Evolutionary conservation across 2,329 filamentous ascomycete species (phyloP).

Genomic region (Cryphonectria naterciae): DNA sequence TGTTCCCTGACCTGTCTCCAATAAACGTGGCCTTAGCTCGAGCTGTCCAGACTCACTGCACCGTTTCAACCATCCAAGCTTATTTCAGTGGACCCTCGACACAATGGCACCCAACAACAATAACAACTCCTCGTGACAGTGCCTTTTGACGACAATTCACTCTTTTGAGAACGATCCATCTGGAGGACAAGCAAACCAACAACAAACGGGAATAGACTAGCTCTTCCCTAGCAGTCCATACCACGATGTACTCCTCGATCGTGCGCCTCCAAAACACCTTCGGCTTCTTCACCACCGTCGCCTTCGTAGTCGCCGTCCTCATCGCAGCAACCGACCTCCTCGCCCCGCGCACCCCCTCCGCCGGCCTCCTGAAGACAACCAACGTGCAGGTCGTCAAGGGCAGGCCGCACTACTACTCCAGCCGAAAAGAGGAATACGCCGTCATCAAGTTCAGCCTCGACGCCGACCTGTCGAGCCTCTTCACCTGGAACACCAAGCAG

Average conservation of each 20-base stretch:
- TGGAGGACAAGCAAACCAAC: neutral
- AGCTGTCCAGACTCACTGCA: neutral
- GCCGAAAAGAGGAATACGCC: conserved; percentile 93
- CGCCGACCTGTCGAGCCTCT: conserved; percentile 86
- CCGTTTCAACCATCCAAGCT: neutral
- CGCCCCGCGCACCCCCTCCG: conserved; percentile 67
- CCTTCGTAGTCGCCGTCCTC: conserved; percentile 76
- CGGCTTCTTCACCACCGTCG: conserved; percentile 96
- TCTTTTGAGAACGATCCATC: neutral
- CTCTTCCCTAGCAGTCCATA: neutral
- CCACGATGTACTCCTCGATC: conserved; percentile 82
- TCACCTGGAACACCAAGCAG: conserved; percentile 99
- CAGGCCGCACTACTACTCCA: conserved; percentile 92
- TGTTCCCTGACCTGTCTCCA: neutral
- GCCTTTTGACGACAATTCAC: neutral
- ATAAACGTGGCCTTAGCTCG: conserved; percentile 20
- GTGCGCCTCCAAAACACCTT: conserved; percentile 91
- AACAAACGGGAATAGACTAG: neutral
- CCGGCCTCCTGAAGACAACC: conserved; percentile 66
- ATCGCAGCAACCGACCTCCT: conserved; percentile 82
- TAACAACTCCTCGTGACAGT: neutral
- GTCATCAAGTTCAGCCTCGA: conserved; percentile 92
- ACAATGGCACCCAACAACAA: neutral
- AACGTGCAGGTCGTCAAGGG: conserved; percentile 93
- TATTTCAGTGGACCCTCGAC: neutral